Base-by-base conservation (phyloP, 257 asterid genomes). In the Rhazya stricta region DNA sequence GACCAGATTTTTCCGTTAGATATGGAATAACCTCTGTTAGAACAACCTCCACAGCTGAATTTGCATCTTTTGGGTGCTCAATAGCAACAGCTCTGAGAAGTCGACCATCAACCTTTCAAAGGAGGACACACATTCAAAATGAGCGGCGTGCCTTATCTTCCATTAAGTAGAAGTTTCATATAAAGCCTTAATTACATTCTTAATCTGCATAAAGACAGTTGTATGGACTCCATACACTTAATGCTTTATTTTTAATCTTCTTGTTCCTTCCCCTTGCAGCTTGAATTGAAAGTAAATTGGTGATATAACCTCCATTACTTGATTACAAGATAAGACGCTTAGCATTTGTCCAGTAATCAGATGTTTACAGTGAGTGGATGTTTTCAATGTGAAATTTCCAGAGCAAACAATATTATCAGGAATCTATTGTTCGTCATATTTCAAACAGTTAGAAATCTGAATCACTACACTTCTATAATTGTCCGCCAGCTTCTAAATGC, bases 1-100 rank as follows among this genome's bases (percentile, higher is more conserved):
- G 77, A 13, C 30, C 56, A 10, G 86, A 78, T 70, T 66, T 83
- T 82, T 77, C 87, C 11, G 70, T 12, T 42, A 90, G 72, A 86
- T 79, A 88, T 42, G 99, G 97, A 76, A 89, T 80, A 15, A 94
- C 81, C 77, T 92, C 96, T 62, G 56, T 86, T n/a, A 90, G 83
- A 39, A 94, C 96, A 25, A 85, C 88, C 80, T 67, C 85, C 46
- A 85, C 95, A 69, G 99, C 99, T 29, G 84, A 79, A 81, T 85
- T 86, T 21, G 74, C 81, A 80, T 94, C 97, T 75, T 85, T 87
- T 72, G 81, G 61, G 75, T 94, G 93, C 88, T 94, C 97, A 70
- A 89, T 79, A 18, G 99, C 90, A 81, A 88, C 97, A 75, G 97
- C 97, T 81, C 80, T 85, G 54, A 94, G 90, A 56, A 84, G 86